Percentiles rank a stretch among this genome's conserved stretches.
These are phyloP conservation scores for Ophiostoma sp. DNA, from an alignment of 2,329 filamentous ascomycete species.

Conservation along the genomic window DNA sequence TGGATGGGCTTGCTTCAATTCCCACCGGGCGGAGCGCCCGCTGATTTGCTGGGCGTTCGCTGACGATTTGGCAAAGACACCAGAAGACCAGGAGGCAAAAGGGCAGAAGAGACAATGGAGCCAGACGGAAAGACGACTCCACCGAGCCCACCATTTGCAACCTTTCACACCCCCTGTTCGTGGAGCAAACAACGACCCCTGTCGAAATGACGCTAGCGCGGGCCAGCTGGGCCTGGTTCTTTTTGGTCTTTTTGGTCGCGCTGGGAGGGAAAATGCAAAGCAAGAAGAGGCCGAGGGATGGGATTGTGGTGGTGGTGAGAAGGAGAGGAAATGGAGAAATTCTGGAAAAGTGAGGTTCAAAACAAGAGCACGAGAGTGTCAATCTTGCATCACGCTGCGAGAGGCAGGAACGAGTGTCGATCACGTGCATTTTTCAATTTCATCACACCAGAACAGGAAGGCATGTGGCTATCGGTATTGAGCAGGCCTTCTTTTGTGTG, in stretches of 20 bases:
- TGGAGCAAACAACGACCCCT: constrained; percentile 5
- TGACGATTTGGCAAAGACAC: background rate
- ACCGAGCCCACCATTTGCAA: background rate
- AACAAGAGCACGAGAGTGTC: background rate
- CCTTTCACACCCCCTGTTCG: constrained; percentile 1
- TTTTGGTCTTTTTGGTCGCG: constrained; percentile 3
- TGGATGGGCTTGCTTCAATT: background rate
- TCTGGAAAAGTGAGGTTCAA: background rate
- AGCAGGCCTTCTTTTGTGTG: background rate
- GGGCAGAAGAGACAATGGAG: background rate
- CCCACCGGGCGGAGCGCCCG: constrained; percentile 7
- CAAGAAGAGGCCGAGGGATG: constrained; percentile 3
- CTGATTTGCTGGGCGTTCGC: constrained; percentile 17
- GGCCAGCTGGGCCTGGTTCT: background rate
- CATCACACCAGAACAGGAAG: background rate
- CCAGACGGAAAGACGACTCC: constrained; percentile 3
- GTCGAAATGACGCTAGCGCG: constrained; percentile 21
- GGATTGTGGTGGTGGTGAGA: background rate
- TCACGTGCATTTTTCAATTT: constrained; percentile 10
- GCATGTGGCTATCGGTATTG: background rate
- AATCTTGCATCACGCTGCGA: background rate
- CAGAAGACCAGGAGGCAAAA: background rate
- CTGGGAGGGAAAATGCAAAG: background rate
- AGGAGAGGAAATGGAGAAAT: background rate
- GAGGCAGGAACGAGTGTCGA: constrained; percentile 9